phyloP scores from a whole-genome alignment of 2,329 filamentous ascomycete genomes.

The Sclerotinia trifoliorum region DNA sequence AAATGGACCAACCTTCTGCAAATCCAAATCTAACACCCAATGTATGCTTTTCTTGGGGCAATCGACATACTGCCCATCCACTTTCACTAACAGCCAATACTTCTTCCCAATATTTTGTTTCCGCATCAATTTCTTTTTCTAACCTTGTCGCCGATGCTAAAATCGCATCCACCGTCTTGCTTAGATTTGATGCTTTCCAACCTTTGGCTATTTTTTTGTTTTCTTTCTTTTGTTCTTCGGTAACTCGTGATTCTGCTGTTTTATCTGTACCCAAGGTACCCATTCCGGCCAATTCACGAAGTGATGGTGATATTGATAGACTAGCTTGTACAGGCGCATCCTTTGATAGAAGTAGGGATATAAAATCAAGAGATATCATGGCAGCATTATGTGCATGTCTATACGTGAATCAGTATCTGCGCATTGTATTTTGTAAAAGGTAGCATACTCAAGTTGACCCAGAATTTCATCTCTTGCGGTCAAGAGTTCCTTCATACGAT shows the following conservation, averaged over 20 bases:
- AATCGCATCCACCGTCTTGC: constrained; percentile 71
- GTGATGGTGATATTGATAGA: constrained; percentile 64
- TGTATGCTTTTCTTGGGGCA: constrained; percentile 70
- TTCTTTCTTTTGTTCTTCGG: constrained; percentile 54
- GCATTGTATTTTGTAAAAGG: not conserved
- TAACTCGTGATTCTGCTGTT: constrained; percentile 59
- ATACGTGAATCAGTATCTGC: constrained; percentile 25
- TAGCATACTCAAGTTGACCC: constrained; percentile 55
- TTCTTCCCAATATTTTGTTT: constrained; percentile 87
- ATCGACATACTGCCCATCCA: constrained; percentile 81
- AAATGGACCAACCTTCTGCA: constrained; percentile 52
- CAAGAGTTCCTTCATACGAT: constrained; percentile 40
- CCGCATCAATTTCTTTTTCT: constrained; percentile 72
- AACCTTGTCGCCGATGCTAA: constrained; percentile 70
- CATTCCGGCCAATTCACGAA: constrained; percentile 70
- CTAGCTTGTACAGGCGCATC: constrained; percentile 69
- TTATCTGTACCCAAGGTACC: constrained; percentile 71
- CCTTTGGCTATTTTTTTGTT: constrained; percentile 61
- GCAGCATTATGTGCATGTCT: constrained; percentile 57
- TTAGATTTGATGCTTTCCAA: constrained; percentile 76
- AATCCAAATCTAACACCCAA: constrained; percentile 90
- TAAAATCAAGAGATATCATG: constrained; percentile 72
- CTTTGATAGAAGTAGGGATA: constrained; percentile 82
- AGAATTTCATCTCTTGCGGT: constrained; percentile 58
- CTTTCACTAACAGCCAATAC: constrained; percentile 76